phyloP scores from a whole-genome alignment of 1,284 basidiomycete genomes.

The Schizopora paradoxa region DNA sequence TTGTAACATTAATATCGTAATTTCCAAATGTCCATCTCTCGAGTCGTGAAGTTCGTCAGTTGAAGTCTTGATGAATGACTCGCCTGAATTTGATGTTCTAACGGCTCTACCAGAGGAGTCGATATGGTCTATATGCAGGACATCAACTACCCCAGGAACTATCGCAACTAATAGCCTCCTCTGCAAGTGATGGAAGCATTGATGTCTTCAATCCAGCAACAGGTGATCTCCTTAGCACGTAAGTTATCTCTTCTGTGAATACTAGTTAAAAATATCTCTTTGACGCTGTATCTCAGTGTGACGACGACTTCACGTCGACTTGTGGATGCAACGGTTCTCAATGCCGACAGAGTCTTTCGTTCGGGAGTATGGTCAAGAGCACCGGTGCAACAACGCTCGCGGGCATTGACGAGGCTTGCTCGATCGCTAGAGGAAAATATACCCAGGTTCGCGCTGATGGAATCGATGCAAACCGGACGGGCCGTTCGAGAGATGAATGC shows the following conservation, averaged over 20 bases:
- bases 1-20: no score
- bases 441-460: slow-evolving; percentile 57
- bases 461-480: slow-evolving; percentile 71
- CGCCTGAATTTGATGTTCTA: no score
- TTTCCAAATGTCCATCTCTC: no score
- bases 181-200: no score
- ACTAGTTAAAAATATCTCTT: slow-evolving; percentile 9
- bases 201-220: slow-evolving; percentile 62
- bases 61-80: no score
- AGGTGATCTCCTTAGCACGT: slow-evolving; percentile 54
- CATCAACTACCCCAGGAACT: no score
- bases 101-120: no score
- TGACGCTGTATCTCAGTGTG: slow-evolving; percentile 29
- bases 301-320: slow-evolving; percentile 38
- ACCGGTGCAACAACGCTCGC: slow-evolving; percentile 52
- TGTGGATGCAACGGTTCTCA: slow-evolving; percentile 45
- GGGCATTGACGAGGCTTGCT: slow-evolving; percentile 61
- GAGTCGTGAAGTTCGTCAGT: no score
- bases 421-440: slow-evolving; percentile 50
- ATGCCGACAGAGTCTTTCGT: slow-evolving; percentile 53
- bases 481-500: slow-evolving; percentile 73
- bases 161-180: no score
- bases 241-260: slow-evolving; percentile 25
- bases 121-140: no score
- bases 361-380: slow-evolving; percentile 67